These are phyloP conservation scores for Vaccinium macrocarpon DNA, from an alignment of 148 eudicot species.

Conservation along the genomic window DNA sequence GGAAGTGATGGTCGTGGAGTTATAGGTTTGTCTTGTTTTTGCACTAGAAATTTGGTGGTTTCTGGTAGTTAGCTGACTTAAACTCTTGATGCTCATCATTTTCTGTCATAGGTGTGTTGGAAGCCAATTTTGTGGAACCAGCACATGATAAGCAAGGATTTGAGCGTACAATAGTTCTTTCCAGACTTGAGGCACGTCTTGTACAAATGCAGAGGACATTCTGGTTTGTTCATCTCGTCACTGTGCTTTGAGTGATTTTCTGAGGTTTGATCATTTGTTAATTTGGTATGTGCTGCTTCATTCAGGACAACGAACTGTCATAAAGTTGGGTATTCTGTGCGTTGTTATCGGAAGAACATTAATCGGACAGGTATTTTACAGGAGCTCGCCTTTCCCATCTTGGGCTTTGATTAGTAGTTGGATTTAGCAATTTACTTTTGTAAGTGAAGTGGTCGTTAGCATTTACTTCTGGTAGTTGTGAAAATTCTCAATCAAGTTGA, in stretches of 20 bases:
- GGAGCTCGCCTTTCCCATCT: not conserved
- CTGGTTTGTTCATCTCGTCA: constrained; percentile 52
- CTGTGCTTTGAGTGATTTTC: constrained; percentile 15
- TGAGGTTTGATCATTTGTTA: constrained; percentile 6
- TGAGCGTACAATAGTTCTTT: constrained; percentile 89
- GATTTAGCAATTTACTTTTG: not conserved
- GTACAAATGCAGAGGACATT: constrained; percentile 67
- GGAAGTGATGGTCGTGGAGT: constrained; percentile 99
- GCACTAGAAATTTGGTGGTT: not conserved
- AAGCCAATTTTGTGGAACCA: constrained; percentile 98
- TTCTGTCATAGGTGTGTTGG: constrained; percentile 67
- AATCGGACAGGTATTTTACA: constrained; percentile 39
- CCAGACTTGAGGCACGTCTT: constrained; percentile 72
- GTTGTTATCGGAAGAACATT: constrained; percentile 38
- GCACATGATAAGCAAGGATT: constrained; percentile 99
- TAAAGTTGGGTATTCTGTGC: constrained; percentile 82
- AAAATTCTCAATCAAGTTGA: not conserved
- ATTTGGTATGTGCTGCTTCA: constrained; percentile 13
- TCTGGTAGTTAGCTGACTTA: constrained; percentile 5
- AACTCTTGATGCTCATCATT: constrained; percentile 16
- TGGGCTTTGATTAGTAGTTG: not conserved
- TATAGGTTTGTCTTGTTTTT: constrained; percentile 51
- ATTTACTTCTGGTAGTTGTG: not conserved
- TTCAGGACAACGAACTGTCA: constrained; percentile 68
- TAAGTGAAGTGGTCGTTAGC: not conserved